These are phyloP conservation scores for Chlamydomonas incerta DNA, from an alignment of 139 green algal species.

Conservation along the genomic window DNA sequence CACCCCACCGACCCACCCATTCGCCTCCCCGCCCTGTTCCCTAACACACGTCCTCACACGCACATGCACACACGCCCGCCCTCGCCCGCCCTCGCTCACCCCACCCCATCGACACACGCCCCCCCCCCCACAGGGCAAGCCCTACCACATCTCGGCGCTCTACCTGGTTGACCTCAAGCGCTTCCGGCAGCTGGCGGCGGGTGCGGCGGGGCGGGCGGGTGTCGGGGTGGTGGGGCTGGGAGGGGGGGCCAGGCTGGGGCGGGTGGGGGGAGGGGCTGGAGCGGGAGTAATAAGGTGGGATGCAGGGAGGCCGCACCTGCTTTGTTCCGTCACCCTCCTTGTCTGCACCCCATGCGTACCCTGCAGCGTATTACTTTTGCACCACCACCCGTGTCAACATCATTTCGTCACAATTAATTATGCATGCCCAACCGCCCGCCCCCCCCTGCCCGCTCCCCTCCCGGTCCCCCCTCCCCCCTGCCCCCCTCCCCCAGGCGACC, in stretches of 20 bases:
- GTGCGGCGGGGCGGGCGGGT: constrained; percentile 58
- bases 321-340: too few species aligned
- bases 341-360: too few species aligned
- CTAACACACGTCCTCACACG: too few species aligned
- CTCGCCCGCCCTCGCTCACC: background rate
- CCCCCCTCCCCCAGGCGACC: constrained; percentile 39
- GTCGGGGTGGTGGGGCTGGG: background rate
- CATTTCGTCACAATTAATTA: too few species aligned
- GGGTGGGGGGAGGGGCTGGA: too few species aligned
- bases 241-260: background rate
- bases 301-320: too few species aligned
- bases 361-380: too few species aligned
- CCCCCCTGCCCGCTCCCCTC: background rate
- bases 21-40: too few species aligned
- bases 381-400: too few species aligned
- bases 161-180: constrained; percentile 97
- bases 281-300: too few species aligned
- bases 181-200: constrained; percentile 86
- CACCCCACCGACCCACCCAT: too few species aligned
- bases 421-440: too few species aligned
- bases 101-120: background rate
- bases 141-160: constrained; percentile 98
- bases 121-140: constrained; percentile 68
- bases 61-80: background rate
- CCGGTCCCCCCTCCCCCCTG: background rate